phyloP scores from a whole-genome alignment of 2,329 filamentous ascomycete species.

The Coniochaeta hoffmannii region DNA sequence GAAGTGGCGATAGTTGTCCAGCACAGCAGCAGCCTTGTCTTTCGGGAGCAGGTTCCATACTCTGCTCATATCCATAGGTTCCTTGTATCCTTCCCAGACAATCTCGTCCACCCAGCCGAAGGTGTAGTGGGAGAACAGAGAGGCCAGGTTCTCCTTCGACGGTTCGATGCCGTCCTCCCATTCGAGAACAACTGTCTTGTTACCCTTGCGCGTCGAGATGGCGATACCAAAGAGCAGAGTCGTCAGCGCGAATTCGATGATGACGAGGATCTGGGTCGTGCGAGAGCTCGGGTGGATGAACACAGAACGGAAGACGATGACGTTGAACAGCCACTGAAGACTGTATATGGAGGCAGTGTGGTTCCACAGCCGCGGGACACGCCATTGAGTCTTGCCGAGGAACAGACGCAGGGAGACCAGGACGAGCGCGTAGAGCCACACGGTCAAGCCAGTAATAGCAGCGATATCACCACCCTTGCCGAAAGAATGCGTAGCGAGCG shows the following conservation, averaged over 20 bases:
- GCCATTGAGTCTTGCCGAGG: conserved; percentile 57
- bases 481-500: conserved; percentile 54
- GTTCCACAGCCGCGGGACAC: conserved; percentile 74
- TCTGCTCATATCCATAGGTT: conserved; percentile 72
- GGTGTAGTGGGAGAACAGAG: conserved; percentile 77
- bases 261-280: conserved; percentile 55
- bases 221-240: conserved; percentile 70
- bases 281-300: conserved; percentile 67
- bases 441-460: conserved; percentile 58
- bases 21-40: conserved; percentile 77
- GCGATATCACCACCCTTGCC: conserved; percentile 52
- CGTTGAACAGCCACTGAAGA: conserved; percentile 68
- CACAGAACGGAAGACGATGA: conserved; percentile 77
- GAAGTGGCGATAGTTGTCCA: conserved; percentile 76
- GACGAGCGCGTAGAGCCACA: conserved; percentile 74
- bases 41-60: conserved; percentile 88
- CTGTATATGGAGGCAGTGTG: conserved; percentile 84
- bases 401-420: conserved; percentile 67
- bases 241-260: conserved; percentile 67
- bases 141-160: conserved; percentile 79
- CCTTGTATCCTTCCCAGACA: conserved; percentile 81
- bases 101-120: conserved; percentile 90
- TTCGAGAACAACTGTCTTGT: conserved; percentile 79
- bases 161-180: conserved; percentile 86
- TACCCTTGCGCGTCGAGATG: conserved; percentile 80